Conservation (phyloP, 306 rosid species). For the Dalbergia cochinchinensis region DNA sequence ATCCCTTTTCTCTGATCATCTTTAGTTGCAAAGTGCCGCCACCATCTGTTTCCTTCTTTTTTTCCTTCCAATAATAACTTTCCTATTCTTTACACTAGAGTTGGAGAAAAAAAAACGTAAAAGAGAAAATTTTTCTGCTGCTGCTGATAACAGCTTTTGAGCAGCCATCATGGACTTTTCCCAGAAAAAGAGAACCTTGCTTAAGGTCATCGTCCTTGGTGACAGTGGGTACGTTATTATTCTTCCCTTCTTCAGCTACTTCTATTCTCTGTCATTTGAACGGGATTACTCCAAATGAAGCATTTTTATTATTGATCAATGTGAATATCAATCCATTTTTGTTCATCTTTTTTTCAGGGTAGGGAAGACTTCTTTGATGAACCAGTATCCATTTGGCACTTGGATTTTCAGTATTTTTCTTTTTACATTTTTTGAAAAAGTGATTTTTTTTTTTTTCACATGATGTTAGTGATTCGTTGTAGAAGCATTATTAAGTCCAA, state of each 20-base stretch:
- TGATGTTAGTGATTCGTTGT: conserved; percentile 9
- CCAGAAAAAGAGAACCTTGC: conserved; percentile 67
- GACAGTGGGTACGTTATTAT: conserved; percentile 79
- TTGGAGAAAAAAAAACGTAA: background rate
- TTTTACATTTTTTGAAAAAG: background rate
- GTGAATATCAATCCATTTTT: conserved; percentile 20
- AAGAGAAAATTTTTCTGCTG: conserved; percentile 6
- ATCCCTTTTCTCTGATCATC: conserved; percentile 36
- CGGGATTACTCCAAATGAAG: background rate
- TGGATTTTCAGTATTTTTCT: conserved; percentile 11
- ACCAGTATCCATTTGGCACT: conserved; percentile 74
- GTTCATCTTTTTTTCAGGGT: conserved; percentile 68
- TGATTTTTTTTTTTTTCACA: conserved; percentile 13
- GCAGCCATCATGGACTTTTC: conserved; percentile 63
- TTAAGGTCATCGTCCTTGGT: conserved; percentile 91
- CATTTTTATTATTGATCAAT: background rate
- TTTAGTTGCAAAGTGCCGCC: background rate
- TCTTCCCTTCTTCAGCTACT: background rate
- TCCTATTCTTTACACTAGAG: conserved; percentile 16
- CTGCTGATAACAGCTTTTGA: conserved; percentile 10
- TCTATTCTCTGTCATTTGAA: background rate
- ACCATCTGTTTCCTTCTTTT: background rate
- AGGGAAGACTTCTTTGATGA: conserved; percentile 92
- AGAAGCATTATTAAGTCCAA: conserved; percentile 34
- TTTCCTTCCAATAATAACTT: background rate